A percentile compares a stretch with the other conserved stretches of the same genome.
Conservation (phyloP, 1,284 basidiomycete genomes). For the Tilletia caries region DNA sequence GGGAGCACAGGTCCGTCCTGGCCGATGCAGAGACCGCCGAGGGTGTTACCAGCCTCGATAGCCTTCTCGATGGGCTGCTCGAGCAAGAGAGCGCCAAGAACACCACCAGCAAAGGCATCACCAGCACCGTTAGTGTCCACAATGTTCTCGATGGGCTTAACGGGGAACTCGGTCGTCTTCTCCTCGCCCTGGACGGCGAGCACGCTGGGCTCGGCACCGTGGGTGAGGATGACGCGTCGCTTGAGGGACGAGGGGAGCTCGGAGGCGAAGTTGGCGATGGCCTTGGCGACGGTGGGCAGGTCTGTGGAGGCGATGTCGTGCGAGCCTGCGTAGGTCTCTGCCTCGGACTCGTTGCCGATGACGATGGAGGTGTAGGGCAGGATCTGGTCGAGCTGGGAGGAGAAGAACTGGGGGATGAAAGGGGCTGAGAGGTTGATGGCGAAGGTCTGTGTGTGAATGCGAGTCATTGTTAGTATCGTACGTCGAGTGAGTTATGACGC, state of each 20-base stretch:
- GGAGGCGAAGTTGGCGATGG: slow-evolving; percentile 39
- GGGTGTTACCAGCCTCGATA: slow-evolving; percentile 80
- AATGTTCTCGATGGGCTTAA: slow-evolving; percentile 60
- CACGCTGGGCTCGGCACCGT: slow-evolving; percentile 77
- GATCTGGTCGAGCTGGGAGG: slow-evolving; percentile 55
- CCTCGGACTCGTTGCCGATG: slow-evolving; percentile 85
- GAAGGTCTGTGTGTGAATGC: slow-evolving; percentile 29
- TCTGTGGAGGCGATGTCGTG: slow-evolving; percentile 43
- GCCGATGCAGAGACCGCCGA: slow-evolving; percentile 80
- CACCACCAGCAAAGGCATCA: slow-evolving; percentile 97
- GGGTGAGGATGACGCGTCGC: slow-evolving; percentile 86
- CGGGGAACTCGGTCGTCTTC: slow-evolving; percentile 58
- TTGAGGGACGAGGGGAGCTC: slow-evolving; percentile 56
- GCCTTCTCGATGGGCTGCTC: slow-evolving; percentile 77
- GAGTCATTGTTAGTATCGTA: neutral
- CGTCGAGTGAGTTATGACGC: neutral
- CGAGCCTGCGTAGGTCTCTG: slow-evolving; percentile 76
- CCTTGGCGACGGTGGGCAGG: slow-evolving; percentile 46
- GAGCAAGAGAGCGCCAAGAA: slow-evolving; percentile 77
- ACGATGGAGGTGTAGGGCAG: slow-evolving; percentile 49
- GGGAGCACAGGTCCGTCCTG: slow-evolving; percentile 62
- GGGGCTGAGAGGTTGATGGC: slow-evolving; percentile 91
- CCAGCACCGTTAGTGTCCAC: slow-evolving; percentile 99
- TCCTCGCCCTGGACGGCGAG: slow-evolving; percentile 66
- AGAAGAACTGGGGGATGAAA: slow-evolving; percentile 95